Conservation (phyloP, 2,329 filamentous ascomycete species). For the Colletotrichum siamense region DNA sequence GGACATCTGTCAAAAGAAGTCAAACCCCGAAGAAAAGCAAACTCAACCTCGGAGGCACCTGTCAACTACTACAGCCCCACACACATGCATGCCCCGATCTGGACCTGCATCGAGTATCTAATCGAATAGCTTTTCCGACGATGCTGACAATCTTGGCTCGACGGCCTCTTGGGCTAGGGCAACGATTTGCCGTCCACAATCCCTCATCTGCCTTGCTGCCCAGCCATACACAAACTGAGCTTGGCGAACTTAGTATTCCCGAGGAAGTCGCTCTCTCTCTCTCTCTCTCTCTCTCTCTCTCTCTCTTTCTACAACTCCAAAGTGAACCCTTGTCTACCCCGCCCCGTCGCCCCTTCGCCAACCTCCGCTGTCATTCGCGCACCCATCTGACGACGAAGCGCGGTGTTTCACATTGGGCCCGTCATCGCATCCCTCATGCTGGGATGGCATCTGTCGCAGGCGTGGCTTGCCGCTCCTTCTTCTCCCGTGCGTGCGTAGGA, state of each 20-base stretch:
- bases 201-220: background rate
- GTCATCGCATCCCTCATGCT: slow-evolving; percentile 8
- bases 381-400: background rate
- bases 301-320: background rate
- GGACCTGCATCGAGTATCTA: background rate
- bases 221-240: background rate
- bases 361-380: background rate
- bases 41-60: background rate
- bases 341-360: background rate
- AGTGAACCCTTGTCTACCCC: background rate
- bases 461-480: background rate
- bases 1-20: background rate
- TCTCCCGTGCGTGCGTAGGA: background rate
- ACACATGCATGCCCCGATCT: background rate
- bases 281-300: background rate
- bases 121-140: background rate
- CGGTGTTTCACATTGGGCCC: slow-evolving; percentile 3
- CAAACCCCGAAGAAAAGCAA: background rate
- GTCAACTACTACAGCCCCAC: background rate
- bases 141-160: background rate
- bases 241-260: background rate
- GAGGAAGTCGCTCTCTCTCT: background rate
- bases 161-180: background rate
- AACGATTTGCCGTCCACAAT: background rate
- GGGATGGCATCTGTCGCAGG: slow-evolving; percentile 16